A percentile compares a stretch with the other conserved stretches of the same genome.
Conservation (phyloP, 2,329 filamentous ascomycete genomes). For the Colletotrichum noveboracense region DNA sequence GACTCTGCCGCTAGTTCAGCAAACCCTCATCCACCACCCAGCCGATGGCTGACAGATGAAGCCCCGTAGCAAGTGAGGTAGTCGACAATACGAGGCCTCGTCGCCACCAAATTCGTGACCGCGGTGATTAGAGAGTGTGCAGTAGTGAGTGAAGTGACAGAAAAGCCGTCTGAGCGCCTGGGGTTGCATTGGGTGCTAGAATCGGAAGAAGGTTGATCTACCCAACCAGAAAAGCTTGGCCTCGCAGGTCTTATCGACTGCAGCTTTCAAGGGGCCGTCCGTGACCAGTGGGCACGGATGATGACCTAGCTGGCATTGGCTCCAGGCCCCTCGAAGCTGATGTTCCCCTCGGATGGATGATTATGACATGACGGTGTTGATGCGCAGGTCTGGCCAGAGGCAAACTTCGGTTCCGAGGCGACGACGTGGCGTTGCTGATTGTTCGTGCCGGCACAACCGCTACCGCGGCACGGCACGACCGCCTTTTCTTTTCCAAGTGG, state of each 20-base stretch:
- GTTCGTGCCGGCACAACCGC: neutral
- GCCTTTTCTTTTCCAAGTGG: neutral
- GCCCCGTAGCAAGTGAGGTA: neutral
- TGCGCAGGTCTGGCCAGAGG: neutral
- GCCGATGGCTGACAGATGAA: neutral
- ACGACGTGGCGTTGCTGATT: neutral
- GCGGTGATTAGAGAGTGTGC: neutral
- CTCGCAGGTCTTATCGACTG: neutral
- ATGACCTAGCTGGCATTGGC: neutral
- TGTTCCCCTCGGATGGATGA: neutral
- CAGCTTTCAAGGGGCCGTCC: neutral
- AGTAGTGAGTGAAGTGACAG: neutral
- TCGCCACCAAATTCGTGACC: neutral
- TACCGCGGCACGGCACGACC: neutral
- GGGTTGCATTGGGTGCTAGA: neutral
- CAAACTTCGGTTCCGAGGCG: neutral
- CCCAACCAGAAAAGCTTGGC: constrained; percentile 9
- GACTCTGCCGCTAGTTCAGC: neutral
- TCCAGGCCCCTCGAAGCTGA: neutral
- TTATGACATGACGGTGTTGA: neutral
- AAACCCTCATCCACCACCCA: neutral
- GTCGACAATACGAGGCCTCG: neutral
- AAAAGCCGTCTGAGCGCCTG: neutral
- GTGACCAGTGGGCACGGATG: neutral
- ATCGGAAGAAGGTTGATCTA: neutral